Evolutionary conservation across 306 rosid species (phyloP).

Genomic region (Datisca glomerata): DNA sequence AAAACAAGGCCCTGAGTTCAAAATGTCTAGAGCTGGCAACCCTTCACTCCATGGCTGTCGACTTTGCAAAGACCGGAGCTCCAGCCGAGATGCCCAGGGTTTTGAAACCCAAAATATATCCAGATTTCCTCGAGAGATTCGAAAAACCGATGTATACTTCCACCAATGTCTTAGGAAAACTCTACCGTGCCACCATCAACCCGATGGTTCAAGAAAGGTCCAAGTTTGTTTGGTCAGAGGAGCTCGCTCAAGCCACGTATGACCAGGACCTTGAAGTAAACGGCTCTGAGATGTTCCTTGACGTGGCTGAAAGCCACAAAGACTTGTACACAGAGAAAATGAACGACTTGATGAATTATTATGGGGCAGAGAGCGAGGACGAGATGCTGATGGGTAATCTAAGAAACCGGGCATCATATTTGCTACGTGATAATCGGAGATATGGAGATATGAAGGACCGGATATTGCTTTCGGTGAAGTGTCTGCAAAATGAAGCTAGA

Average conservation of each 20-base stretch:
- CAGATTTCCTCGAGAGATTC: constrained; percentile 86
- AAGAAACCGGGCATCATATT: constrained; percentile 48
- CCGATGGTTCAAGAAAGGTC: constrained; percentile 25
- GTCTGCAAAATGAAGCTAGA: constrained; percentile 51
- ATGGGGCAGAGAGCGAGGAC: constrained; percentile 53
- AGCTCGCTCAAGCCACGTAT: constrained; percentile 37
- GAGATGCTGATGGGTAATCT: constrained; percentile 72
- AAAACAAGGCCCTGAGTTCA: constrained; percentile 47
- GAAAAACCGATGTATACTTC: constrained; percentile 71
- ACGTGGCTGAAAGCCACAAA: constrained; percentile 39
- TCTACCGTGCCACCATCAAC: constrained; percentile 37
- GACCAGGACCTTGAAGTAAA: constrained; percentile 51
- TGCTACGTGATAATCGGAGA: constrained; percentile 75
- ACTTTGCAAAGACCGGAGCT: constrained; percentile 92
- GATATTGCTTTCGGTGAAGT: constrained; percentile 45
- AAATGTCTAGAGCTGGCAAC: constrained; percentile 72
- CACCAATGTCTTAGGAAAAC: constrained; percentile 55
- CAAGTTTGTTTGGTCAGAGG: constrained; percentile 28
- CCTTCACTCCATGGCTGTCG: constrained; percentile 95
- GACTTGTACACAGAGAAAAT: constrained; percentile 55
- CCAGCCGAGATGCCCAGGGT: constrained; percentile 85
- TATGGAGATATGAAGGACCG: constrained; percentile 72
- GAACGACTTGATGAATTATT: constrained; percentile 47
- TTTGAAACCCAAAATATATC: constrained; percentile 64
- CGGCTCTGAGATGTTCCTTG: constrained; percentile 53